phyloP scores from a whole-genome alignment of 2,329 filamentous ascomycete species.

The Ampelomyces quisqualis region DNA sequence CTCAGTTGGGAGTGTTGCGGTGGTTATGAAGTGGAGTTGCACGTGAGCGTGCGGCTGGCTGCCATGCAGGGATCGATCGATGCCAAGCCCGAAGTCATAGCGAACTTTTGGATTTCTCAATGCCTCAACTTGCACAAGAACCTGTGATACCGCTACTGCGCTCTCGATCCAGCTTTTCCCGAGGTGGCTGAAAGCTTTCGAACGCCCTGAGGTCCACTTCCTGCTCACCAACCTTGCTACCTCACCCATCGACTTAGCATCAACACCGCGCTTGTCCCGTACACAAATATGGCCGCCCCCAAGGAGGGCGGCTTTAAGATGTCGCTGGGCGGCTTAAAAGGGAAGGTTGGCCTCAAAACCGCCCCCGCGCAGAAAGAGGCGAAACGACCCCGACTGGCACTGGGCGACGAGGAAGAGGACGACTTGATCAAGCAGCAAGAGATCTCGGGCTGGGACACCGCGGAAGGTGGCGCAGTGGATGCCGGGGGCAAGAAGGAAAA shows the following conservation, averaged over 20 bases:
- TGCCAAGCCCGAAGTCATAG: constrained; percentile 30
- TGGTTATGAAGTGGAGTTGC: neutral
- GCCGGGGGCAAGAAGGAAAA: constrained; percentile 39
- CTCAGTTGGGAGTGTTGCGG: neutral
- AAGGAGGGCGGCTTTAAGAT: constrained; percentile 41
- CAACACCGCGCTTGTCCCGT: constrained; percentile 1
- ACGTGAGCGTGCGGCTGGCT: constrained; percentile 4
- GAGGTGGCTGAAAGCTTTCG: neutral
- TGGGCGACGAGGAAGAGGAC: constrained; percentile 37
- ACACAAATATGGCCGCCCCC: constrained; percentile 37
- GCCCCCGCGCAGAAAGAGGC: constrained; percentile 14
- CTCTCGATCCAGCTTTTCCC: neutral
- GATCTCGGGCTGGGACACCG: constrained; percentile 58
- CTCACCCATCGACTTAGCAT: neutral
- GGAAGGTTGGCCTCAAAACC: constrained; percentile 30
- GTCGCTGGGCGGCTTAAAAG: constrained; percentile 35
- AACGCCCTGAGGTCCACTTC: neutral
- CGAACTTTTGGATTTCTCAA: constrained; percentile 16
- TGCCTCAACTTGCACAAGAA: too few species aligned
- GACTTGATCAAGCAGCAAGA: constrained; percentile 36
- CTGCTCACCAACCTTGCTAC: neutral
- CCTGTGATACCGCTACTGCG: constrained; percentile 8
- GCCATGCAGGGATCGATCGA: constrained; percentile 8
- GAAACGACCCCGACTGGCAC: constrained; percentile 31
- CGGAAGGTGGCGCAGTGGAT: constrained; percentile 52